These are phyloP conservation scores for Mucor sp. DNA, from an alignment of 371 early-diverging fungal species.

Conservation along the genomic window DNA sequence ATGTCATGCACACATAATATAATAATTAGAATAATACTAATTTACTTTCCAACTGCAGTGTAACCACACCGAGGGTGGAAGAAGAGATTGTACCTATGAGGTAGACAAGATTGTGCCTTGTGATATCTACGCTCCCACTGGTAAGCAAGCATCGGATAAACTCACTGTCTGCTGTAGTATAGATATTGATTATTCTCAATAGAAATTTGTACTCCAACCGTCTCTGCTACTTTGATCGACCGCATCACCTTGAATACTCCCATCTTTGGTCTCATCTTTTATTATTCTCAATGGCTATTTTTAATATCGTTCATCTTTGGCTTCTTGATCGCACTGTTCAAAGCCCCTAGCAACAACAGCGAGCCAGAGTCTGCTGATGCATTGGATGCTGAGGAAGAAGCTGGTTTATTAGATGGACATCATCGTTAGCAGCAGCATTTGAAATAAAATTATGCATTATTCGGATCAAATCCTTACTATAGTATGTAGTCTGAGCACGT, in stretches of 20 bases:
- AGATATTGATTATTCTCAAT: neutral
- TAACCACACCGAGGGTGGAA: slow-evolving; percentile 52
- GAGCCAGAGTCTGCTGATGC: slow-evolving; percentile 17
- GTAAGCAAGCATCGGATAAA: slow-evolving; percentile 28
- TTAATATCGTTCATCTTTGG: slow-evolving; percentile 42
- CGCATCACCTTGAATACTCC: slow-evolving; percentile 55
- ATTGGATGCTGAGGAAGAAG: slow-evolving; percentile 18
- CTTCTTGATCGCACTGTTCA: slow-evolving; percentile 26
- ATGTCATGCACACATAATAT: slow-evolving; percentile 24
- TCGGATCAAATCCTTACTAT: neutral
- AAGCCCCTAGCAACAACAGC: slow-evolving; percentile 18
- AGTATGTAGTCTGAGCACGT: slow-evolving; percentile 5
- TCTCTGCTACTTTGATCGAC: slow-evolving; percentile 54
- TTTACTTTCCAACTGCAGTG: slow-evolving; percentile 40
- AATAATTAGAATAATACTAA: neutral
- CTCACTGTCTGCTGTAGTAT: slow-evolving; percentile 17
- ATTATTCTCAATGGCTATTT: slow-evolving; percentile 57
- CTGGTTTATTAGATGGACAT: slow-evolving; percentile 21
- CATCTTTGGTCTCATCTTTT: slow-evolving; percentile 55
- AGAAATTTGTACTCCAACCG: slow-evolving; percentile 63
- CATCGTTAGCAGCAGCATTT: neutral
- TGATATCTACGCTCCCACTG: slow-evolving; percentile 53
- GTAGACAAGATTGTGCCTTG: slow-evolving; percentile 59
- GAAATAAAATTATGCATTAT: slow-evolving; percentile 1
- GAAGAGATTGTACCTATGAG: slow-evolving; percentile 52